Evolutionary conservation across 164 flowering plant genomes (phyloP).

Genomic region (Chimonanthus salicifolius): DNA sequence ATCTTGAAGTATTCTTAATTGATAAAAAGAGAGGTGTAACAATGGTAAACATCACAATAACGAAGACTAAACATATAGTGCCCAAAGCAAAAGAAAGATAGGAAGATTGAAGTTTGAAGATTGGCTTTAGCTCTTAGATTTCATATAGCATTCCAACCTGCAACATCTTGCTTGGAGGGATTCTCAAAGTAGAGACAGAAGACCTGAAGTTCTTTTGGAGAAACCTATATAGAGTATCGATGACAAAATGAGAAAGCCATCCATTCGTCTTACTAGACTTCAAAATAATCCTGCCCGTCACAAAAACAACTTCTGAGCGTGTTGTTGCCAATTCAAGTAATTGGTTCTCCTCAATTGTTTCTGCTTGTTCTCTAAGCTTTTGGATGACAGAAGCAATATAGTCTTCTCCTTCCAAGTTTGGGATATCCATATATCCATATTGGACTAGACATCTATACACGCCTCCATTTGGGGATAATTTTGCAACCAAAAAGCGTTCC

Average conservation of each 20-base stretch:
- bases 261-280: slow-evolving; percentile 13
- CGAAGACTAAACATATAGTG: no score
- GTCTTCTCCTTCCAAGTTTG: slow-evolving; percentile 14
- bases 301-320: slow-evolving; percentile 15
- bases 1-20: no score
- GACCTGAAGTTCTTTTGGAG: slow-evolving; percentile 24
- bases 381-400: slow-evolving; percentile 13
- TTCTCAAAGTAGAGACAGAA: slow-evolving; percentile 16
- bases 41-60: no score
- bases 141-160: slow-evolving; percentile 30
- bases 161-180: slow-evolving; percentile 18
- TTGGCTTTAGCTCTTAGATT: neutral
- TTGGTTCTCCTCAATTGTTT: slow-evolving; percentile 2
- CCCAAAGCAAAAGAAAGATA: no score
- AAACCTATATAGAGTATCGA: slow-evolving; percentile 17
- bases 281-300: slow-evolving; percentile 21
- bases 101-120: no score
- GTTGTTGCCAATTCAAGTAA: slow-evolving; percentile 12
- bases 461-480: slow-evolving; percentile 10
- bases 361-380: slow-evolving; percentile 7
- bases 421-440: slow-evolving; percentile 22
- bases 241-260: slow-evolving; percentile 6
- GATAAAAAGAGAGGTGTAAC: no score
- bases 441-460: slow-evolving; percentile 24
- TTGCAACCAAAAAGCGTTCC: slow-evolving; percentile 16